phyloP scores from a whole-genome alignment of 345 rosid species.

The Atalantia buxifolia region DNA sequence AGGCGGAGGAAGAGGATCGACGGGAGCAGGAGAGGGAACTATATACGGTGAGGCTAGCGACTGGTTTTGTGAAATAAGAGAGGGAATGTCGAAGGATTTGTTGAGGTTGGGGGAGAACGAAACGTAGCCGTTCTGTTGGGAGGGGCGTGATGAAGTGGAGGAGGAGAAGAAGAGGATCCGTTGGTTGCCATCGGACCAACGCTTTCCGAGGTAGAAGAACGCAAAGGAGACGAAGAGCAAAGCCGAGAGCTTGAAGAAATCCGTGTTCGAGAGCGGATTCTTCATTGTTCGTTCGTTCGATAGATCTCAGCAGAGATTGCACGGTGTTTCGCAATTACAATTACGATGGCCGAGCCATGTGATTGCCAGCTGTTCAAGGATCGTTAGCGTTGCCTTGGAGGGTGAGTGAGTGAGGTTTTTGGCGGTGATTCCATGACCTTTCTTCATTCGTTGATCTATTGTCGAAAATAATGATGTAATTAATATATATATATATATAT shows the following conservation, averaged over 20 bases:
- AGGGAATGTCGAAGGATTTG: slow-evolving; percentile 42
- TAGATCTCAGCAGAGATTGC: not conserved
- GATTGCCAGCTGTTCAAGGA: not conserved
- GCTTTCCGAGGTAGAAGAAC: slow-evolving; percentile 85
- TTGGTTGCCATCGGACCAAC: slow-evolving; percentile 67
- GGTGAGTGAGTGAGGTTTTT: not conserved
- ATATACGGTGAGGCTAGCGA: not conserved
- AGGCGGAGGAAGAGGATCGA: slow-evolving; percentile 29
- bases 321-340: not conserved
- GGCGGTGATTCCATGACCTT: not conserved
- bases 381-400: not conserved
- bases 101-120: slow-evolving; percentile 59
- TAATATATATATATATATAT: too few relatives aligned
- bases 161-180: slow-evolving; percentile 79
- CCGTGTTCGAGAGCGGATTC: slow-evolving; percentile 18
- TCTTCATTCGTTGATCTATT: not conserved
- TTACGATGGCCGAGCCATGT: not conserved
- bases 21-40: slow-evolving; percentile 6
- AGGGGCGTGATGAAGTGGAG: slow-evolving; percentile 18
- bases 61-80: slow-evolving; percentile 35
- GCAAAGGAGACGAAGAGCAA: slow-evolving; percentile 50
- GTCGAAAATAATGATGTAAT: not conserved
- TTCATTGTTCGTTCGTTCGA: slow-evolving; percentile 40
- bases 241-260: slow-evolving; percentile 49
- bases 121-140: slow-evolving; percentile 26